Evolutionary conservation across 345 rosid genomes (phyloP).

Genomic region (Raphanus raphanistrum): DNA sequence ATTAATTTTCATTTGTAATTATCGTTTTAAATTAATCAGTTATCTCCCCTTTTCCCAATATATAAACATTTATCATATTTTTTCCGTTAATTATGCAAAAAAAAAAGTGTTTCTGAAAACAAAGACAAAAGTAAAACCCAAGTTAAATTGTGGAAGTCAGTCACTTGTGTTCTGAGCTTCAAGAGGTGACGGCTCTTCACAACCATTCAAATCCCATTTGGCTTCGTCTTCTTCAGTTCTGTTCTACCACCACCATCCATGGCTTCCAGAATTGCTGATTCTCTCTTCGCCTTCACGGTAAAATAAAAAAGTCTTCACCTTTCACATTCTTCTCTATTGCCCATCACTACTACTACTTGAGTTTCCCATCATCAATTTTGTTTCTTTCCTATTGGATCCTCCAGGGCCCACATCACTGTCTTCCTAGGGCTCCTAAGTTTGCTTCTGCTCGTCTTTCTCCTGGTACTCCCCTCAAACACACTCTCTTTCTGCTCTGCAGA

Average conservation of each 20-base stretch:
- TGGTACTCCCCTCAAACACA: conserved; percentile 43
- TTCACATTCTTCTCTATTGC: not conserved
- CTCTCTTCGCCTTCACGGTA: conserved; percentile 59
- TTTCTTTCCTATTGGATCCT: conserved; percentile 28
- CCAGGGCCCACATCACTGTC: conserved; percentile 67
- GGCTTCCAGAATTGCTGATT: conserved; percentile 71
- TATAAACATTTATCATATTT: too few species aligned
- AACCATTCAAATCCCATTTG: conserved; percentile 29
- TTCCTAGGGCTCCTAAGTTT: conserved; percentile 46
- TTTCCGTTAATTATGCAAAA: not conserved
- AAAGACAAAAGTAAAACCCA: not conserved
- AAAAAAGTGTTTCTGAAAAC: not conserved
- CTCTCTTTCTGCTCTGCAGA: not conserved
- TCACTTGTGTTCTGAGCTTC: conserved; percentile 4
- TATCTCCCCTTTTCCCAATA: not conserved
- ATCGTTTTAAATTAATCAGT: not conserved
- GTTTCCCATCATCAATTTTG: conserved; percentile 26
- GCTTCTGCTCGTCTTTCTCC: conserved; percentile 50
- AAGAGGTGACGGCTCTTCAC: conserved; percentile 34
- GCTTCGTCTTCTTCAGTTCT: conserved; percentile 30
- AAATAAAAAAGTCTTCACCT: not conserved
- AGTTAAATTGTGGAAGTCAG: not conserved
- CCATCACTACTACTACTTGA: conserved; percentile 10
- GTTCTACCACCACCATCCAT: conserved; percentile 43
- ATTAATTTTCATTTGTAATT: not conserved